Evolutionary conservation across 129 eudicot genomes (phyloP).

Genomic region (Oenanthe sinensis): DNA sequence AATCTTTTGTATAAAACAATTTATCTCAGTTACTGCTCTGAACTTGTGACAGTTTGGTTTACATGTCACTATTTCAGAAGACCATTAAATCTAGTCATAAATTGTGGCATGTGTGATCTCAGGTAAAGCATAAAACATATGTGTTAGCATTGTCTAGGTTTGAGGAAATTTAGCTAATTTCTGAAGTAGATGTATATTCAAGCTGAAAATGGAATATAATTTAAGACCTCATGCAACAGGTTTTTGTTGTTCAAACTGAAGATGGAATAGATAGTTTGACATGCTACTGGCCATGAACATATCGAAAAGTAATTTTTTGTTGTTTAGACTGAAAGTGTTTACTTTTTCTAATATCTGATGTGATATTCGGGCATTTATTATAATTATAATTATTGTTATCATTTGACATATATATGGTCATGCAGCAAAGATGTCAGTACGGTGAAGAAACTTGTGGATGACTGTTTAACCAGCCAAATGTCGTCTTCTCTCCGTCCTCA

Average conservation of each 20-base stretch:
- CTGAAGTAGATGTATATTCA: background rate
- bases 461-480: slow-evolving; percentile 55
- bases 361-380: background rate
- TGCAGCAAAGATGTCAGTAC: slow-evolving; percentile 87
- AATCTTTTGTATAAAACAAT: background rate
- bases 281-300: background rate
- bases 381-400: background rate
- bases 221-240: background rate
- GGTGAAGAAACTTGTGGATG: slow-evolving; percentile 82
- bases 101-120: background rate
- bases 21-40: background rate
- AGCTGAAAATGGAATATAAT: background rate
- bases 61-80: background rate
- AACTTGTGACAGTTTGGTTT: background rate
- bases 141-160: background rate
- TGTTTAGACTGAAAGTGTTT: background rate
- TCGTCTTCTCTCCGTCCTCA: slow-evolving; percentile 78
- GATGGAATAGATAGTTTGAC: background rate
- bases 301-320: background rate
- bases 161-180: background rate
- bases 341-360: background rate
- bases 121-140: background rate
- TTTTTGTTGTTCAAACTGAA: background rate
- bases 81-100: background rate
- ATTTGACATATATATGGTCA: slow-evolving; percentile 12